Evolutionary conservation across 441 rosid genomes (phyloP).

Genomic region (Brassica hybrid): DNA sequence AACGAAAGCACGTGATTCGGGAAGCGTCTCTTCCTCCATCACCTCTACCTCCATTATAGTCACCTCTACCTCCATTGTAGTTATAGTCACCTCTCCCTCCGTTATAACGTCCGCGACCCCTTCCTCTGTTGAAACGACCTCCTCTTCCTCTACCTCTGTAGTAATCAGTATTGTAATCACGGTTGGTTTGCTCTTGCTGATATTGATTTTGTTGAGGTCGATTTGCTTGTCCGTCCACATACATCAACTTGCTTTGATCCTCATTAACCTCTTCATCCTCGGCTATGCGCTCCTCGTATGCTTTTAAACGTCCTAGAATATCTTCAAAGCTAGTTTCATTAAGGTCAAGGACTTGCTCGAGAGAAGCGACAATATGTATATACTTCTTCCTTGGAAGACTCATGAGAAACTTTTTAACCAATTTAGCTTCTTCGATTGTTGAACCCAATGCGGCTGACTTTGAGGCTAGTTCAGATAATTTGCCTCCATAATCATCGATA

Average conservation of each 20-base stretch:
- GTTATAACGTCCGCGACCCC: not conserved
- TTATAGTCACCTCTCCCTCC: no score
- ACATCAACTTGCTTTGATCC: no score
- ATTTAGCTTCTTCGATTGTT: not conserved
- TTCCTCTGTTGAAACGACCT: not conserved
- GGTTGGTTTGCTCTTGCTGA: no score
- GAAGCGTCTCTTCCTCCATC: no score
- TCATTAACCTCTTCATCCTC: no score
- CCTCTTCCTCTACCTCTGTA: not conserved
- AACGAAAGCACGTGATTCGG: not conserved
- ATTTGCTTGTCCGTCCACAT: no score
- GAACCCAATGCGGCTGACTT: not conserved
- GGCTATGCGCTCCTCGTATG: not conserved
- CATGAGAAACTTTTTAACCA: not conserved
- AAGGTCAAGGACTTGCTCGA: not conserved
- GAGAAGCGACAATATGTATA: not conserved
- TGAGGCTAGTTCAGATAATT: not conserved
- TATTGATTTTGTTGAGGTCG: no score
- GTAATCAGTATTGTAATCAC: no score
- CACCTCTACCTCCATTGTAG: no score
- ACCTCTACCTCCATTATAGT: no score
- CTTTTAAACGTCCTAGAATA: not conserved
- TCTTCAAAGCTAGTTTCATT: not conserved
- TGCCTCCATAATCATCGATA: not conserved
- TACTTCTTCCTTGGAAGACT: not conserved